Evolutionary conservation across 306 rosid species (phyloP).

Genomic region (Rosa chinensis): DNA sequence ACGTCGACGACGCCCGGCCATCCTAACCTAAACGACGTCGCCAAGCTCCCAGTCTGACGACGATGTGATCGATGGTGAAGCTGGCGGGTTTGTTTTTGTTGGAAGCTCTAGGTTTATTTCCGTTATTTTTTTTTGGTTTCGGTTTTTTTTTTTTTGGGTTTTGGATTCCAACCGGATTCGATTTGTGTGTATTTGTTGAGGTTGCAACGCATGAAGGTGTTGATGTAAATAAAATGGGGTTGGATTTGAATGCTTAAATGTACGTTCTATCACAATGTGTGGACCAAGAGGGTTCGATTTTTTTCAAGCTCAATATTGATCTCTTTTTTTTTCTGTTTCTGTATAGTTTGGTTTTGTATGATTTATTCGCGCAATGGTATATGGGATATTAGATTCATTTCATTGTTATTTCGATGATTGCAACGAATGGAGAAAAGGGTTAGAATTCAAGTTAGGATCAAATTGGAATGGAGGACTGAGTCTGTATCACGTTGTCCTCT

Average conservation of each 20-base stretch:
- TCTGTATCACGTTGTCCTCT: background rate
- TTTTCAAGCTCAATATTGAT: background rate
- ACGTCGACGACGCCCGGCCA: background rate
- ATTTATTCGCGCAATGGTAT: background rate
- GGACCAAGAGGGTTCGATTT: background rate
- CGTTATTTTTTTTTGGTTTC: background rate
- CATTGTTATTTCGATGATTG: background rate
- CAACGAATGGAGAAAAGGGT: background rate
- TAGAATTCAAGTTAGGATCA: background rate
- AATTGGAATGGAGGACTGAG: background rate
- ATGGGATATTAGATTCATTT: background rate
- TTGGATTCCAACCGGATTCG: background rate
- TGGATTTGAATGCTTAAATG: background rate
- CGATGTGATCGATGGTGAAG: background rate
- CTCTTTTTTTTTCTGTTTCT: background rate
- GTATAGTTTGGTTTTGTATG: background rate
- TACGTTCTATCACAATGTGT: background rate
- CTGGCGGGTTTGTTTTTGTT: background rate
- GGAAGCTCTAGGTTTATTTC: slow-evolving; percentile 3
- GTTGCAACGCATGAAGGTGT: background rate
- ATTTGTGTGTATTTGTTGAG: background rate
- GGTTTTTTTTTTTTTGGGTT: background rate
- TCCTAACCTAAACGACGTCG: slow-evolving; percentile 34
- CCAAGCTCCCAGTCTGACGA: slow-evolving; percentile 45
- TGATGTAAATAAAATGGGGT: background rate